A percentile compares a stretch with the other conserved stretches of the same genome.
phyloP scores from a whole-genome alignment of 495 filamentous ascomycete genomes.

The Zalerion maritima region DNA sequence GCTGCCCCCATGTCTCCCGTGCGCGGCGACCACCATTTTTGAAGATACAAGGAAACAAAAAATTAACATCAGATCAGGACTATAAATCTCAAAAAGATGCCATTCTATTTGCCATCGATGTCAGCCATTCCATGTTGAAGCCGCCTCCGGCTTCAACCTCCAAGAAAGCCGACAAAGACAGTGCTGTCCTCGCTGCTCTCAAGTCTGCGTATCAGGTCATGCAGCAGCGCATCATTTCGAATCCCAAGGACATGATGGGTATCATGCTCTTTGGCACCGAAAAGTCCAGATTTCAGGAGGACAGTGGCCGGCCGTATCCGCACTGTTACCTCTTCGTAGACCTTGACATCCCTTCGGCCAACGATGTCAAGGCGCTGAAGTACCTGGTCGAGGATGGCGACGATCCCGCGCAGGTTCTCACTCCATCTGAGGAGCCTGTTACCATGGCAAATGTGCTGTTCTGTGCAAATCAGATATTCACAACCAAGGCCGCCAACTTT shows the following conservation, averaged over 20 bases:
- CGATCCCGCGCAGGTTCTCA: slow-evolving; percentile 53
- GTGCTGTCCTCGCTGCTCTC: slow-evolving; percentile 63
- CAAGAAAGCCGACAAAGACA: slow-evolving; percentile 60
- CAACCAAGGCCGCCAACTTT: slow-evolving; percentile 88
- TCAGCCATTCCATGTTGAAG: slow-evolving; percentile 79
- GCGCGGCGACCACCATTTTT: slow-evolving; percentile 2
- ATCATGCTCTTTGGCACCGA: slow-evolving; percentile 88
- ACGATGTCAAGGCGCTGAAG: slow-evolving; percentile 70
- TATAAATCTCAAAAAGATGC: slow-evolving; percentile 94
- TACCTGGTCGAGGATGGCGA: slow-evolving; percentile 55
- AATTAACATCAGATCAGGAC: slow-evolving; percentile 38
- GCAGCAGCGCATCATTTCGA: slow-evolving; percentile 95
- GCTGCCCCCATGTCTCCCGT: slow-evolving; percentile 2
- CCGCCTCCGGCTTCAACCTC: slow-evolving; percentile 45
- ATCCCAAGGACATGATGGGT: slow-evolving; percentile 95
- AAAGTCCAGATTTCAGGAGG: slow-evolving; percentile 67
- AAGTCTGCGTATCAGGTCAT: slow-evolving; percentile 92
- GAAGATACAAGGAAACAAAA: not conserved
- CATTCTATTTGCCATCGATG: slow-evolving; percentile 86
- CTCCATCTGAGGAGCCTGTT: slow-evolving; percentile 52
- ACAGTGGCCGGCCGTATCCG: slow-evolving; percentile 57
- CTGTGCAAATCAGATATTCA: slow-evolving; percentile 92
- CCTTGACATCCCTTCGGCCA: slow-evolving; percentile 72
- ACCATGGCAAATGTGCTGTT: slow-evolving; percentile 87
- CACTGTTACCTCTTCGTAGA: slow-evolving; percentile 89